These are phyloP conservation scores for Backusella parvicylindrica DNA, from an alignment of 192 early-diverging fungal genomes.

Conservation along the genomic window DNA sequence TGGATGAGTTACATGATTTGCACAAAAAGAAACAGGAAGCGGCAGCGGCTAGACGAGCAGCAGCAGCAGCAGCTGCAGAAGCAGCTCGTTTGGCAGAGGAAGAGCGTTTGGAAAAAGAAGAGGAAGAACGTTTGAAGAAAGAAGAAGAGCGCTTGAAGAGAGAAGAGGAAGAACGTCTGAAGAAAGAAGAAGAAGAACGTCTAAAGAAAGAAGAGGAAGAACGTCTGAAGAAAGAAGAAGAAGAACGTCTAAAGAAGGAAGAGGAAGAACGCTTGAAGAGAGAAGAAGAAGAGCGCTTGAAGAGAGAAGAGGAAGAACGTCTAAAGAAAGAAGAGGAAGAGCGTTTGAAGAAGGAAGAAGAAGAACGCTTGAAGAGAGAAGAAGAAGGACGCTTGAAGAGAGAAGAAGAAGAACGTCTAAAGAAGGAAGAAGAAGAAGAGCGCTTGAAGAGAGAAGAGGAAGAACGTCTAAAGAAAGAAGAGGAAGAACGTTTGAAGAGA, in stretches of 20 bases:
- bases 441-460: neutral
- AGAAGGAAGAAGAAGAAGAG: neutral
- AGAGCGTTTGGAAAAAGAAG: neutral
- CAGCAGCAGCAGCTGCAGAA: constrained; percentile 49
- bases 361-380: neutral
- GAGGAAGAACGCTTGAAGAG: neutral
- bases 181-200: no score
- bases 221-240: neutral
- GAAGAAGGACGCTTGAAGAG: neutral
- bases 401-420: neutral
- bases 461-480: neutral
- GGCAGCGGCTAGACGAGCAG: constrained; percentile 51
- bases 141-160: neutral
- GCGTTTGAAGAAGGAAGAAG: neutral
- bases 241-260: neutral
- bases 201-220: neutral
- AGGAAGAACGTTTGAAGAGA: neutral
- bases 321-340: neutral
- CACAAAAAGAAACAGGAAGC: constrained; percentile 56
- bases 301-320: neutral
- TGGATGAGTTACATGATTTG: constrained; percentile 57
- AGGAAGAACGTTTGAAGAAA: neutral
- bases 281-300: neutral
- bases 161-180: neutral
- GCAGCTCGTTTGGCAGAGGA: neutral